These are phyloP conservation scores for Arxiozyma heterogenica DNA, from an alignment of 1,139 yeast species.

Conservation along the genomic window DNA sequence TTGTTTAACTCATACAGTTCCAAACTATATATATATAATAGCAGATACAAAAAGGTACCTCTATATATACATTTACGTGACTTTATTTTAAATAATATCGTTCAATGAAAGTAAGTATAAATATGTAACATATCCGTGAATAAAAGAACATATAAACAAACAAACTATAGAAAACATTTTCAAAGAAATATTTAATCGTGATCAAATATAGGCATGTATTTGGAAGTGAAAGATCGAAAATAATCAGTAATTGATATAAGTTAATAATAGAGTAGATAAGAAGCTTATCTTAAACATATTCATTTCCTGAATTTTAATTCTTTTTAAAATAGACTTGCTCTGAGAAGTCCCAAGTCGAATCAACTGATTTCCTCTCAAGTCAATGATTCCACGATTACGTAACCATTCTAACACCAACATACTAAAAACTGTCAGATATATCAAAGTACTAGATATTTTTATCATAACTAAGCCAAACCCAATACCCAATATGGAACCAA, in stretches of 20 bases:
- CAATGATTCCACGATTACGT: conserved; percentile 15
- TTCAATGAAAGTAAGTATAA: too few species aligned
- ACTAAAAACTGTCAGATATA: conserved; percentile 14
- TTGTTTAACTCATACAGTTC: conserved; percentile 20
- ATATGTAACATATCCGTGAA: neutral
- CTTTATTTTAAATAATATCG: neutral
- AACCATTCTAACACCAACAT: conserved; percentile 19
- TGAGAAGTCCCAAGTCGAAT: conserved; percentile 5
- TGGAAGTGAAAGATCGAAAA: neutral
- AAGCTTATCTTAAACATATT: conserved; percentile 19
- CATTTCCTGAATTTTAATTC: conserved; percentile 4
- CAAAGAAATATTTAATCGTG: neutral
- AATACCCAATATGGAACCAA: conserved; percentile 21
- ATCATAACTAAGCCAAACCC: conserved; percentile 17
- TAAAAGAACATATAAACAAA: neutral
- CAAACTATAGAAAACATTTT: neutral
- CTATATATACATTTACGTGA: neutral
- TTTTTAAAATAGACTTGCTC: conserved; percentile 3
- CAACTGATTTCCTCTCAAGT: conserved; percentile 10
- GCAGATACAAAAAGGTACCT: neutral
- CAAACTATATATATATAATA: neutral
- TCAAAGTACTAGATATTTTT: conserved; percentile 16
- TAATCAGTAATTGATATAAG: conserved; percentile 10
- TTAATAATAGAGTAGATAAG: conserved; percentile 14
- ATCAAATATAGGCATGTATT: too few species aligned